These are phyloP conservation scores for Monosporascus sp. DNA, from an alignment of 2,329 filamentous ascomycete genomes.

Conservation along the genomic window DNA sequence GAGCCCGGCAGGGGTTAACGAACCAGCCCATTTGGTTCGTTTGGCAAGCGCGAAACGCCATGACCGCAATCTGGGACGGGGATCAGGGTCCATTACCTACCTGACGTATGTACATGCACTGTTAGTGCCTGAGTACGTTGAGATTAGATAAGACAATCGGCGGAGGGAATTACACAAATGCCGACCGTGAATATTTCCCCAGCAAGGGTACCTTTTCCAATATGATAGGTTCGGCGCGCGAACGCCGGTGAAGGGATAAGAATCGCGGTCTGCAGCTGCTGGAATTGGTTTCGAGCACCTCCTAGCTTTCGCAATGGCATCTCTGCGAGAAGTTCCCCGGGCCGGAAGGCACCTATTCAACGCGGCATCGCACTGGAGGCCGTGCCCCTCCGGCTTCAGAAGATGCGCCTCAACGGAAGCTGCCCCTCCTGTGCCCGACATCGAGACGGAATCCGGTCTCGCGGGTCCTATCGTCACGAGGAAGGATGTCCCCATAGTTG, in stretches of 20 bases:
- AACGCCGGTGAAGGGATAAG: no score
- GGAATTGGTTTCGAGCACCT: background rate
- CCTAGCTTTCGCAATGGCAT: conserved; percentile 12
- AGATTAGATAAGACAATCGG: background rate
- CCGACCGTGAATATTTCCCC: background rate
- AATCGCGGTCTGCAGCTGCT: no score
- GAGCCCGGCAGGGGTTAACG: no score
- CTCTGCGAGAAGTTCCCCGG: conserved; percentile 24
- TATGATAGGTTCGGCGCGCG: background rate
- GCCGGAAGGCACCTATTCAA: conserved; percentile 21
- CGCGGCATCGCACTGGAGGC: conserved; percentile 16
- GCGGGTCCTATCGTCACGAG: conserved; percentile 30
- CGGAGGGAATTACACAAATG: background rate
- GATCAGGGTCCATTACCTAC: no score
- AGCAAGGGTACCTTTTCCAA: background rate
- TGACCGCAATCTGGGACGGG: no score
- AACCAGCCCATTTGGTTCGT: no score
- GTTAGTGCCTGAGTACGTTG: no score
- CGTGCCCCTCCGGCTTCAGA: conserved; percentile 18
- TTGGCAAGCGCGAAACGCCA: no score
- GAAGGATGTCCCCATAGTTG: conserved; percentile 39
- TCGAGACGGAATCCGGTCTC: conserved; percentile 48
- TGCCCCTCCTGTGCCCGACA: conserved; percentile 37
- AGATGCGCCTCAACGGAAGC: conserved; percentile 45
- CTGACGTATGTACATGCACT: no score